Evolutionary conservation across 306 rosid genomes (phyloP).

Genomic region (Aeschynomene evenia): DNA sequence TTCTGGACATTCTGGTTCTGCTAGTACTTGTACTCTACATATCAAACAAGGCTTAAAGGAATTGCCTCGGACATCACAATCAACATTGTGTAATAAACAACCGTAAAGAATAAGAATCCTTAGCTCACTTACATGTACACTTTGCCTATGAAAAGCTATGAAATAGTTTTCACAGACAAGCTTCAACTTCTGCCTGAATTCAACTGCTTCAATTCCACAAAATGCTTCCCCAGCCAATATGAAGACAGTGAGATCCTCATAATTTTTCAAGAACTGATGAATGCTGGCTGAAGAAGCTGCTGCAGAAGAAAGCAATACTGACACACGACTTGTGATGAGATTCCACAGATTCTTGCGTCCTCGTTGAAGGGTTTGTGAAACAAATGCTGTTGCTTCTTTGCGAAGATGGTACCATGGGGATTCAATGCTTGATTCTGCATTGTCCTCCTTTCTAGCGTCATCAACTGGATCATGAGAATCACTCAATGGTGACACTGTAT

Average conservation of each 20-base stretch:
- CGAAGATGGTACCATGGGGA: slow-evolving; percentile 95
- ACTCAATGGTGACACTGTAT: slow-evolving; percentile 21
- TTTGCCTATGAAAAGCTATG: slow-evolving; percentile 87
- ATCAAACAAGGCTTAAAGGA: slow-evolving; percentile 21
- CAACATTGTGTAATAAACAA: slow-evolving; percentile 21
- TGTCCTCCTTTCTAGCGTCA: slow-evolving; percentile 57
- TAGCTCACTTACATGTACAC: slow-evolving; percentile 73
- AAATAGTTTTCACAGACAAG: slow-evolving; percentile 91
- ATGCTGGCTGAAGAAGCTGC: slow-evolving; percentile 84
- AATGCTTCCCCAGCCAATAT: slow-evolving; percentile 96
- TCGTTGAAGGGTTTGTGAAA: slow-evolving; percentile 87
- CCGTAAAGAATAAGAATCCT: slow-evolving; percentile 24
- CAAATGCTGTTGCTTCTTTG: slow-evolving; percentile 79
- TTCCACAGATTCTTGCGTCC: slow-evolving; percentile 97
- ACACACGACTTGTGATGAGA: slow-evolving; percentile 88
- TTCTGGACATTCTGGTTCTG: slow-evolving; percentile 7
- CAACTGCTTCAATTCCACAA: slow-evolving; percentile 95
- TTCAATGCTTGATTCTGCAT: slow-evolving; percentile 63
- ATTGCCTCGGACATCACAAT: slow-evolving; percentile 13
- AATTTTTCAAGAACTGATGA: slow-evolving; percentile 94
- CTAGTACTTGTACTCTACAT: slow-evolving; percentile 10
- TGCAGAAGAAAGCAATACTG: slow-evolving; percentile 86
- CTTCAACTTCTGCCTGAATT: slow-evolving; percentile 94
- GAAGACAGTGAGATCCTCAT: slow-evolving; percentile 86
- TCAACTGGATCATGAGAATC: slow-evolving; percentile 39